Evolutionary conservation across 768 basidiomycete species (phyloP).

Genomic region (Xerocomellus amylosporus): DNA sequence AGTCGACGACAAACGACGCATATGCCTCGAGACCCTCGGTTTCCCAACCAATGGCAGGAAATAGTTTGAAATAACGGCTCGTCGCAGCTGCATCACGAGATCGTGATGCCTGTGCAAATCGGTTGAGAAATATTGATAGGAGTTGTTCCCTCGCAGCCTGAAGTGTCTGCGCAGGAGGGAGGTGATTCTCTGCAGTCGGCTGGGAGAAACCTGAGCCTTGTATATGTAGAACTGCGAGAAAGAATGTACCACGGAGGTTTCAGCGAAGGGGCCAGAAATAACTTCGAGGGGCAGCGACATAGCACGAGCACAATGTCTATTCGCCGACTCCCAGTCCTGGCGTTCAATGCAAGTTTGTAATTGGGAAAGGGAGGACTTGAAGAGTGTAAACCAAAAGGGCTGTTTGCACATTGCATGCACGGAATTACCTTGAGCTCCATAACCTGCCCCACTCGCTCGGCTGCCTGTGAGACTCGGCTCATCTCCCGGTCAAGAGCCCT

Average conservation of each 20-base stretch:
- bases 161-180: constrained; percentile 83
- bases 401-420: constrained; percentile 20
- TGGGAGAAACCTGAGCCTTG: constrained; percentile 30
- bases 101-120: constrained; percentile 79
- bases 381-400: constrained; percentile 21
- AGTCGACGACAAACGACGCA: constrained; percentile 87
- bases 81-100: constrained; percentile 82
- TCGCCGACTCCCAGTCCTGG: constrained; percentile 95
- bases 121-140: constrained; percentile 69
- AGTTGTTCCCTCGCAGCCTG: constrained; percentile 71
- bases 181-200: constrained; percentile 88
- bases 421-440: constrained; percentile 85
- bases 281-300: constrained; percentile 81
- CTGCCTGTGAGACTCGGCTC: constrained; percentile 81
- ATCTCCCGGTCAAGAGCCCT: constrained; percentile 90
- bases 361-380: constrained; percentile 61
- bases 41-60: constrained; percentile 95
- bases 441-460: constrained; percentile 89
- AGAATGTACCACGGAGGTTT: constrained; percentile 75
- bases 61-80: constrained; percentile 94
- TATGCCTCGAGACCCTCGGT: constrained; percentile 88
- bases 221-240: background rate
- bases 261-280: constrained; percentile 81
- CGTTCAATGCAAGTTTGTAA: constrained; percentile 62
- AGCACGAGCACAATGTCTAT: constrained; percentile 85